Evolutionary conservation across 345 rosid species (phyloP).

Genomic region (Eucalyptus victrix): DNA sequence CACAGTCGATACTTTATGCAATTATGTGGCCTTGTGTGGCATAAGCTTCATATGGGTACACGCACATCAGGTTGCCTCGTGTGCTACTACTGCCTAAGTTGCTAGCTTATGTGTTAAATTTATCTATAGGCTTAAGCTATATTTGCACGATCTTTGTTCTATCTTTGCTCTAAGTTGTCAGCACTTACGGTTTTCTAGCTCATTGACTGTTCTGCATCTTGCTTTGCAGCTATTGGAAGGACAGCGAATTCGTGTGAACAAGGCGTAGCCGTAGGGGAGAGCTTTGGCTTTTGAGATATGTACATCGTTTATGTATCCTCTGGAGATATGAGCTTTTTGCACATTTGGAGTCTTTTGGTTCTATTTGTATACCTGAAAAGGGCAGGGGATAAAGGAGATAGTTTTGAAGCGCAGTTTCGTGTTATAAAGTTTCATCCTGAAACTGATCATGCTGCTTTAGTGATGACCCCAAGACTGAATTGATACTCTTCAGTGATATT

Average conservation of each 20-base stretch:
- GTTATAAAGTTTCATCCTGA: neutral
- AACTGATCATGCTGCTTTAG: neutral
- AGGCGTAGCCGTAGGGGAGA: constrained; percentile 26
- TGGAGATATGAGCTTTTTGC: neutral
- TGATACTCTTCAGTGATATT: neutral
- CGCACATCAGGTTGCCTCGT: neutral
- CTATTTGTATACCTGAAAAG: neutral
- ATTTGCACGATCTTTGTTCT: neutral
- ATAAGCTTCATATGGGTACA: neutral
- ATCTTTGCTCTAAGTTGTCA: neutral
- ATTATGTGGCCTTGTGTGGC: neutral
- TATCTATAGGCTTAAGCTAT: neutral
- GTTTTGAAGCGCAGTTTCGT: neutral
- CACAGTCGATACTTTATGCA: neutral
- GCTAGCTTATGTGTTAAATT: neutral
- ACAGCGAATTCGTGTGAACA: constrained; percentile 73
- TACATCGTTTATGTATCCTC: neutral
- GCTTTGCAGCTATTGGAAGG: constrained; percentile 67
- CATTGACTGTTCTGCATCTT: neutral
- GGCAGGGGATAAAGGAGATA: neutral
- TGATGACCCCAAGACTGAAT: neutral
- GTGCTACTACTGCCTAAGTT: neutral
- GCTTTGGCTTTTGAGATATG: neutral
- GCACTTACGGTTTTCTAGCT: neutral
- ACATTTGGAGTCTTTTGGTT: neutral